These are phyloP conservation scores for Iris pallida DNA, from an alignment of 116 monocot genomes.

Conservation along the genomic window DNA sequence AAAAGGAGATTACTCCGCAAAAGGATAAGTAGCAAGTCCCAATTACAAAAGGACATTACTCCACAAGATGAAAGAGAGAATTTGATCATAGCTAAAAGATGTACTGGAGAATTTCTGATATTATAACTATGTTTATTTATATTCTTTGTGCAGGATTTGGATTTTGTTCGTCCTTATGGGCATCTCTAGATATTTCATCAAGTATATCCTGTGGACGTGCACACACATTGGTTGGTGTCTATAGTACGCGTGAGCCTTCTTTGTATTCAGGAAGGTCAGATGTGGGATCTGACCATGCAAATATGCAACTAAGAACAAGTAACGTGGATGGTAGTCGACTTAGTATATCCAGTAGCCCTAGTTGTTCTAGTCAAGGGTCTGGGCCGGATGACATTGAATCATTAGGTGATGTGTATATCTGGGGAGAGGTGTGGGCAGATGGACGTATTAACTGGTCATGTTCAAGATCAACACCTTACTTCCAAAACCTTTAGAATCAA, in stretches of 20 bases:
- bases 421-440: conserved; percentile 16
- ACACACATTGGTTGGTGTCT: not conserved
- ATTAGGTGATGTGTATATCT: conserved; percentile 25
- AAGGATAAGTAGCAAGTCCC: too few relatives aligned
- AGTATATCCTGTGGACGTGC: not conserved
- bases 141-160: conserved; percentile 12
- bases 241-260: not conserved
- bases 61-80: too few relatives aligned
- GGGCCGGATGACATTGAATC: conserved; percentile 21
- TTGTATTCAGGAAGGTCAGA: conserved; percentile 2
- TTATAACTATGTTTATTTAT: too few relatives aligned
- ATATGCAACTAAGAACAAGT: conserved; percentile 18
- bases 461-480: conserved; percentile 17
- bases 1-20: too few relatives aligned
- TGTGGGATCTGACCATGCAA: not conserved
- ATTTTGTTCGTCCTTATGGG: conserved; percentile 9
- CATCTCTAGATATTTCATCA: conserved; percentile 14
- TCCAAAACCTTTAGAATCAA: conserved; percentile 47
- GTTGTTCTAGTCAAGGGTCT: conserved; percentile 16
- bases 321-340: conserved; percentile 11
- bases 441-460: not conserved
- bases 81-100: too few relatives aligned
- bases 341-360: conserved; percentile 21
- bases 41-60: too few relatives aligned
- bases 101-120: too few relatives aligned